phyloP scores from a whole-genome alignment of 352 stramenopile species.

The Phytopythium ostracodes region DNA sequence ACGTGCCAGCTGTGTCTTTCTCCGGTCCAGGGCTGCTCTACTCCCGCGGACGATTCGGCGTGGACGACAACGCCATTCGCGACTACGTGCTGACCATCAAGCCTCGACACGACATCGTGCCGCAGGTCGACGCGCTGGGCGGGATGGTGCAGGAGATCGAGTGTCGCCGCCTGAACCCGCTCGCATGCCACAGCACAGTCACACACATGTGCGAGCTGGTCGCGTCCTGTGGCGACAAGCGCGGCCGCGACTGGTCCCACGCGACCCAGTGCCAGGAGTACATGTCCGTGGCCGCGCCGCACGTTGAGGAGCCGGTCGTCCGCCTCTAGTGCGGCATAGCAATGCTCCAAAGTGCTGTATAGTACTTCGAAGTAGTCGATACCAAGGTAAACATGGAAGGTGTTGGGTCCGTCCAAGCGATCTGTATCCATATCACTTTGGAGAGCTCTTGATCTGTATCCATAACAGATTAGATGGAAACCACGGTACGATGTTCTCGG shows the following conservation, averaged over 20 bases:
- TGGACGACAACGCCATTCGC: constrained; percentile 66
- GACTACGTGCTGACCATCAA: constrained; percentile 88
- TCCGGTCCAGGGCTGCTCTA: constrained; percentile 78
- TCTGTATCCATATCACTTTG: constrained; percentile 2
- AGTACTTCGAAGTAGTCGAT: too few species aligned
- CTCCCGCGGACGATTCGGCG: constrained; percentile 69
- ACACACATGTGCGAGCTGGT: constrained; percentile 86
- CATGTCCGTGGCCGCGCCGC: constrained; percentile 15
- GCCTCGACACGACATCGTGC: constrained; percentile 70
- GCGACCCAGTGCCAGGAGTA: constrained; percentile 70
- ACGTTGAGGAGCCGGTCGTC: not conserved
- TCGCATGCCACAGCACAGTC: constrained; percentile 80
- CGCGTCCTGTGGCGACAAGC: constrained; percentile 72
- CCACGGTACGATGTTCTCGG: not conserved
- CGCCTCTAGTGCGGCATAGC: not conserved
- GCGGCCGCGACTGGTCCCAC: constrained; percentile 73
- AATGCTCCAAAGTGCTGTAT: not conserved
- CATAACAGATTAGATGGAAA: not conserved
- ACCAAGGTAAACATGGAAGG: too few species aligned
- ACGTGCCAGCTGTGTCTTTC: constrained; percentile 78
- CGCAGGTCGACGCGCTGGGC: constrained; percentile 73
- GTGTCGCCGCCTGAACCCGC: constrained; percentile 68
- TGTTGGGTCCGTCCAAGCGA: too few species aligned
- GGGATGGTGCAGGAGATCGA: constrained; percentile 89
- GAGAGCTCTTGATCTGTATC: not conserved